Conservation (phyloP, 2,329 filamentous ascomycete genomes). For the Albophoma yamanashiensis region DNA sequence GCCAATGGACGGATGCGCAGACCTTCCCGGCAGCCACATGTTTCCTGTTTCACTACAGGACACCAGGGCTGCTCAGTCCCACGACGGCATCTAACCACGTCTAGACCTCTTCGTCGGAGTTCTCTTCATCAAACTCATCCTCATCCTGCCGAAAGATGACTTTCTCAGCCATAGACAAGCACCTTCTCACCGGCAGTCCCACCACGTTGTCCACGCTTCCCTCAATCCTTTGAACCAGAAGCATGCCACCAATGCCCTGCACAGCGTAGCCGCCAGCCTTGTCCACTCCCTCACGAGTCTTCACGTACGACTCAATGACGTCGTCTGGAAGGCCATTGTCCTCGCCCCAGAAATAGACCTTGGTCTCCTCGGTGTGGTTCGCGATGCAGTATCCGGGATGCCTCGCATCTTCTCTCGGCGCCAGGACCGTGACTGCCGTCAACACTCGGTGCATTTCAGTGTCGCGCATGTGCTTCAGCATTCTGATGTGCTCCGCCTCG, state of each 20-base stretch:
- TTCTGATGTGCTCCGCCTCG: constrained; percentile 70
- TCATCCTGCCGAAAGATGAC: constrained; percentile 68
- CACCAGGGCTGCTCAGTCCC: not conserved
- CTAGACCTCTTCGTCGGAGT: constrained; percentile 26
- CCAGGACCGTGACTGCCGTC: constrained; percentile 76
- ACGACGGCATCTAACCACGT: not conserved
- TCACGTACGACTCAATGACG: constrained; percentile 67
- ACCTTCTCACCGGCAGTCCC: constrained; percentile 71
- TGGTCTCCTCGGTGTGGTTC: constrained; percentile 79
- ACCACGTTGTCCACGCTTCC: constrained; percentile 92
- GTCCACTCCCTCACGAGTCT: constrained; percentile 83
- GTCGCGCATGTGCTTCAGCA: constrained; percentile 76
- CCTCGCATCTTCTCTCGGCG: constrained; percentile 67
- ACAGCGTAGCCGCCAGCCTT: constrained; percentile 96
- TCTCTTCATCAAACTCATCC: constrained; percentile 41
- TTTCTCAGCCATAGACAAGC: constrained; percentile 75
- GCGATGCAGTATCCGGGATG: constrained; percentile 81
- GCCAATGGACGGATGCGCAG: not conserved
- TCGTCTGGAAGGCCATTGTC: constrained; percentile 57
- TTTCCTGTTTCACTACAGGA: not conserved
- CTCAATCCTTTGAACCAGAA: constrained; percentile 82
- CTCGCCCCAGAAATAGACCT: constrained; percentile 71
- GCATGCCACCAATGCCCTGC: constrained; percentile 76
- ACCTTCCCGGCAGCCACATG: not conserved
- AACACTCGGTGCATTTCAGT: constrained; percentile 69